Conservation (phyloP, 192 early-diverging fungal species). For the Rhizophagus sp. region DNA sequence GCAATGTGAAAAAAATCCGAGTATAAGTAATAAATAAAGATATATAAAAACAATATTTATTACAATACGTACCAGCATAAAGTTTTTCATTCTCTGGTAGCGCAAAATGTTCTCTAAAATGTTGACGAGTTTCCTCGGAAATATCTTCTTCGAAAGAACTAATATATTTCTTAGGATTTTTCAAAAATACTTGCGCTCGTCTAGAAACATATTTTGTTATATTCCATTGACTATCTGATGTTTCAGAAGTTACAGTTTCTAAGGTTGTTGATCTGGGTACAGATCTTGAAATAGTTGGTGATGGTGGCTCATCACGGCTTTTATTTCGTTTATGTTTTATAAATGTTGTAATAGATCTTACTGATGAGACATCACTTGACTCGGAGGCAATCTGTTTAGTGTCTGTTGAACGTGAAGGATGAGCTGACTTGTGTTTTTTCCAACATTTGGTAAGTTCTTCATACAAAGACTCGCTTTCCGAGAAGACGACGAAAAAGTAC, state of each 20-base stretch:
- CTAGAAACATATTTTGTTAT: slow-evolving; percentile 33
- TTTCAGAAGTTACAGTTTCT: slow-evolving; percentile 22
- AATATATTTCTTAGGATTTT: slow-evolving; percentile 1
- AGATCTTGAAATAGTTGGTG: slow-evolving; percentile 33
- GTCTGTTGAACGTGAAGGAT: neutral
- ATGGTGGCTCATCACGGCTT: neutral
- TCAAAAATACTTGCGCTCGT: neutral
- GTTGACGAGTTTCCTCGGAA: slow-evolving; percentile 27
- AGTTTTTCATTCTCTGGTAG: slow-evolving; percentile 57
- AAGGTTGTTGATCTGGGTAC: slow-evolving; percentile 30
- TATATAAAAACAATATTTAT: neutral
- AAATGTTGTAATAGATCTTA: neutral
- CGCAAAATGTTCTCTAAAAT: slow-evolving; percentile 55
- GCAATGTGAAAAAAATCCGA: neutral
- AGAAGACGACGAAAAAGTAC: slow-evolving; percentile 71
- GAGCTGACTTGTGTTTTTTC: slow-evolving; percentile 5
- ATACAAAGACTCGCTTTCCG: slow-evolving; percentile 46
- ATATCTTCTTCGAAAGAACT: slow-evolving; percentile 23
- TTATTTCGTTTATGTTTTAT: neutral
- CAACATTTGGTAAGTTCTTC: slow-evolving; percentile 35
- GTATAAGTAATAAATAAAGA: neutral
- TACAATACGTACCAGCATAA: slow-evolving; percentile 41
- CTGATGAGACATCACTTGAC: neutral
- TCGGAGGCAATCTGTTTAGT: neutral
- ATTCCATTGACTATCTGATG: slow-evolving; percentile 25